Evolutionary conservation across 169 alveolate species (phyloP).

Genomic region (Eimeria necatrix): DNA sequence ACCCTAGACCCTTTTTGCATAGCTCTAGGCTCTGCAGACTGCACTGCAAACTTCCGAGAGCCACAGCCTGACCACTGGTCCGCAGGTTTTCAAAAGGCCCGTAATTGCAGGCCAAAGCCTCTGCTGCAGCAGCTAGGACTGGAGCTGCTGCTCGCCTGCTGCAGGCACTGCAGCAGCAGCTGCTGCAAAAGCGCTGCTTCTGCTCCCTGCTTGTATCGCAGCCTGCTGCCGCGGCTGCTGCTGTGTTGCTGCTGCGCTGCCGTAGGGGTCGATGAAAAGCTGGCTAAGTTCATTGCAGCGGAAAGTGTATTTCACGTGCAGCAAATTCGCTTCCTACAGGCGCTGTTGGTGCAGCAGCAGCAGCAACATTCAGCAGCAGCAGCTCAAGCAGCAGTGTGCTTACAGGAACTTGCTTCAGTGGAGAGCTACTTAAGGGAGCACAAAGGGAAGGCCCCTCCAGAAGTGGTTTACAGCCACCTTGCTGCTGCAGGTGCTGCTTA

Average conservation of each 20-base stretch:
- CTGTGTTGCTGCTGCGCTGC: neutral
- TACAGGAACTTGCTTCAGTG: neutral
- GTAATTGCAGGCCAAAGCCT: neutral
- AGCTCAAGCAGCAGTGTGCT: neutral
- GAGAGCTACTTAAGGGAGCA: constrained; percentile 33
- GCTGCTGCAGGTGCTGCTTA: constrained; percentile 50
- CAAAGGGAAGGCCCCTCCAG: constrained; percentile 32
- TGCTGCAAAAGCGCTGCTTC: neutral
- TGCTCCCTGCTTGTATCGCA: too few species aligned
- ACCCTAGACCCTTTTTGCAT: neutral
- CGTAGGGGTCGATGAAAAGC: neutral
- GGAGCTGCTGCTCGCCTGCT: neutral
- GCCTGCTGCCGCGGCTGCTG: constrained; percentile 6
- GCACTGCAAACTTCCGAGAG: neutral
- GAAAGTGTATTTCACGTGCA: constrained; percentile 13
- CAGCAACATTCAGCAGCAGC: constrained; percentile 37
- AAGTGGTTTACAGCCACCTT: neutral
- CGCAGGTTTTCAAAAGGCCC: neutral
- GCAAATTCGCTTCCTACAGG: constrained; percentile 29
- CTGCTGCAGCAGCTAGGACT: neutral
- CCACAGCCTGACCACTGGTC: neutral
- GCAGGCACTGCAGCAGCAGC: neutral
- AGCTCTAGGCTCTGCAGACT: neutral
- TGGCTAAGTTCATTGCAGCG: neutral
- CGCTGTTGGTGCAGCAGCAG: constrained; percentile 58